Evolutionary conservation across 805 yeast genomes (phyloP), one percentile per base, ranked within the genome.

Genomic region (Wickerhamomyces alni): DNA sequence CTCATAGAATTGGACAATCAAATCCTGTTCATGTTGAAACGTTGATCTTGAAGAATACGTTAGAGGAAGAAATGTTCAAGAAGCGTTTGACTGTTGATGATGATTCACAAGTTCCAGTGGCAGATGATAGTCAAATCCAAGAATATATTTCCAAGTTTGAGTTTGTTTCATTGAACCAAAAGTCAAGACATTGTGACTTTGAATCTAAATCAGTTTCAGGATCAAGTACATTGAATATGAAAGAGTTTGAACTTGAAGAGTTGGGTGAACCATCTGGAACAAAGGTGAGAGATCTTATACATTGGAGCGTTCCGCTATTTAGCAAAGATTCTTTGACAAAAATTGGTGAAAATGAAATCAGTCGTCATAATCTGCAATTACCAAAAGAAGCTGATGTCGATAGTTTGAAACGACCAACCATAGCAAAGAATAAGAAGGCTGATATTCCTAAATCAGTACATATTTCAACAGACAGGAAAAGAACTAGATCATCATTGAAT

Each of bases 1-100:
- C 87, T 0, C 89, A 82, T 58, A 70, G 88, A 58, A 82, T 82
- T 54, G 88, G 89, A 0, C 88, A 82, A 47, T 63, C 66, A 0
- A 61, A 67, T n/a, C 75, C 75, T 17, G 87, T 82, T 0, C 61
- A 57, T 53, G 88, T 82, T n/a, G 87, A 82, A 51, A 82, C 87
- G 0, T 58, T 82, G 41, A 73, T 82, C 3, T 54, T 82, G 48
- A 62, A 69, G 37, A 79, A 74, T 5, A 82, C 87, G 0, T 63
- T 82, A 35, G 88, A 82, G 47, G 83, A 81, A 55, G 82, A 78
- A 47, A 78, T 82, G 67, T 80, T 77, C 55, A 69, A 61, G 31
- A 56, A 59, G 39, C 48, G 76, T n/a, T 30, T 36, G 13, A 37
- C 38, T 53, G 17, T 49, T 10, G 33, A 26, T 19, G 44, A 43